Percentiles rank a stretch among this genome's conserved stretches.
phyloP scores from a whole-genome alignment of 257 asterid species.

The Nicotiana obtusifolia region DNA sequence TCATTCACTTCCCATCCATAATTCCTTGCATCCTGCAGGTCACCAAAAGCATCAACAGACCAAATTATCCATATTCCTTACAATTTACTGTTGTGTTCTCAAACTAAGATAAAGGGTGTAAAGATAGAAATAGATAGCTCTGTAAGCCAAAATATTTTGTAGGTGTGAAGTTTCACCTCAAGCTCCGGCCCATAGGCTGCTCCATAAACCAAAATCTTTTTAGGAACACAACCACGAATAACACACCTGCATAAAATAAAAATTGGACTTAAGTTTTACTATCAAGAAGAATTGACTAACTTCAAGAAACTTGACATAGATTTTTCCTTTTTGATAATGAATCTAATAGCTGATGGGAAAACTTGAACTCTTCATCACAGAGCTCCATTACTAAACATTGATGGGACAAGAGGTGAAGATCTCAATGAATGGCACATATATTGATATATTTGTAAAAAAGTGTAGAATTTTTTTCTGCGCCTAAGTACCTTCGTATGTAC shows the following conservation, averaged over 20 bases:
- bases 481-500: background rate
- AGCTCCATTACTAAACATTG: background rate
- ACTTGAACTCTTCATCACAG: background rate
- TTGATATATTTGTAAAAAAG: background rate
- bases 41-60: background rate
- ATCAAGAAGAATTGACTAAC: background rate
- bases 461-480: background rate
- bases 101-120: background rate
- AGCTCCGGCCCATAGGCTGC: constrained; percentile 92
- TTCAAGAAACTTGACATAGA: background rate
- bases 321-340: background rate
- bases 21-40: constrained; percentile 84
- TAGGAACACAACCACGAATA: constrained; percentile 99
- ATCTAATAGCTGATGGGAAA: background rate
- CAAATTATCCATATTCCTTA: background rate
- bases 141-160: background rate
- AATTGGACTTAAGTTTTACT: background rate
- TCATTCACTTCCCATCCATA: constrained; percentile 95
- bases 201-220: constrained; percentile 97
- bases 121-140: background rate
- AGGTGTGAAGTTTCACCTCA: constrained; percentile 49
- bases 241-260: constrained; percentile 63
- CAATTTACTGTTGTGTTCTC: background rate
- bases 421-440: background rate
- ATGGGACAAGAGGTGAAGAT: background rate